Evolutionary conservation across 2,329 filamentous ascomycete species (phyloP), one percentile per base, ranked within the genome.

Genomic region (Coleophoma crateriformis): DNA sequence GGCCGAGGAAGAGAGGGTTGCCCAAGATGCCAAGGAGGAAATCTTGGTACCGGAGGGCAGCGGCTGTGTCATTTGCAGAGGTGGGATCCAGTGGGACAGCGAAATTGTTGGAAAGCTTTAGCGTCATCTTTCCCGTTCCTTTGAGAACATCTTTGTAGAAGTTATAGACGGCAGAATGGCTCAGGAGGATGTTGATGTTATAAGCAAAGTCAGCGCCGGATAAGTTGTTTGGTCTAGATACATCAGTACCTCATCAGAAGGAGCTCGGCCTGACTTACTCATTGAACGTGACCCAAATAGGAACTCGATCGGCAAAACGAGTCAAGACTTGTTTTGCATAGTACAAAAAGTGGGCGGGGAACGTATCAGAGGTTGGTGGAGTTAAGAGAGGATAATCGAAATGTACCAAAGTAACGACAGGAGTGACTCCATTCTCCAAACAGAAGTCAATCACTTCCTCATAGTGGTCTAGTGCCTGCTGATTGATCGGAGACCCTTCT

Each of bases 91-190:
- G 65, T 0, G 76, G 76, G 0, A 78, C 67, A 2, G 71, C 75
- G 44, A 78, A 75, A 57, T 77, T 77, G 56, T 55, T 45, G 10
- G 46, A 48, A n/a, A 57, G 46, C 44, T 77, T 79, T 44, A 78
- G 54, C 0, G 70, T 67, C 3, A 80, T 65, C 49, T 72, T 72
- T 0, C 76, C 77, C 0, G 65, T 71, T 19, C 74, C 77, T 1
- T 71, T 68, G 12, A 81, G 62, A 13, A 73, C 70, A 1, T 79
- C 71, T 32, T 75, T 71, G 61, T 81, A 81, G 60, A 73, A 81
- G 55, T 72, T 68, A 35, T 71, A 75, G 0, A 77, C 64, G 4
- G 67, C 59, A 0, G 75, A 73, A 50, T 79, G 75, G 0, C 75
- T 64, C 52, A 71, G 72, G 53, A 77, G 50, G 12, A 75, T 68